phyloP scores from a whole-genome alignment of 1,139 yeast species.

The Debaryomyces robertsiae region DNA sequence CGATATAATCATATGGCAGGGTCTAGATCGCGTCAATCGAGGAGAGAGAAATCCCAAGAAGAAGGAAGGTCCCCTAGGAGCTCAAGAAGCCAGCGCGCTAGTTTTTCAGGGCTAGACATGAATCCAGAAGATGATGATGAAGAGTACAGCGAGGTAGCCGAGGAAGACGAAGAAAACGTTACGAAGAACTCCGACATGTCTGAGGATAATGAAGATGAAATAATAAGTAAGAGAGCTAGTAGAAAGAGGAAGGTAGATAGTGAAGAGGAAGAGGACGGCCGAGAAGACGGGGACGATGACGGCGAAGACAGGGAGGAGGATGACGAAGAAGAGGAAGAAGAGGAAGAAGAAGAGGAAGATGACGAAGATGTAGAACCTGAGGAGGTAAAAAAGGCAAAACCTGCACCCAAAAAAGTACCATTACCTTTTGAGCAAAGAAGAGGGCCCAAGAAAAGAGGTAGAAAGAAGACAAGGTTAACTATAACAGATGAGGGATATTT shows the following conservation, averaged over 20 bases:
- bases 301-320: constrained; percentile 26
- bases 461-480: constrained; percentile 44
- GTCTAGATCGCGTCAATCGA: constrained; percentile 13
- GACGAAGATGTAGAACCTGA: constrained; percentile 22
- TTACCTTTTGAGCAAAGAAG: constrained; percentile 16
- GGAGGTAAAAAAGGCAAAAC: constrained; percentile 19
- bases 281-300: constrained; percentile 22
- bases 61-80: constrained; percentile 21
- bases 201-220: constrained; percentile 15
- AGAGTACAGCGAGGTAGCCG: constrained; percentile 25
- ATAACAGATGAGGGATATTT: constrained; percentile 42
- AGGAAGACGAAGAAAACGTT: constrained; percentile 19
- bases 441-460: constrained; percentile 47
- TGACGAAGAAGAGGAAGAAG: constrained; percentile 29
- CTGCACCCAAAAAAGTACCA: constrained; percentile 14
- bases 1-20: constrained; percentile 6
- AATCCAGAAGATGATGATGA: constrained; percentile 29
- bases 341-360: constrained; percentile 25
- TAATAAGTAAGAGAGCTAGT: constrained; percentile 19
- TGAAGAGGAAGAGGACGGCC: constrained; percentile 23
- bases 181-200: constrained; percentile 20
- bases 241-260: constrained; percentile 13
- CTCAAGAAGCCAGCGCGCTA: constrained; percentile 22
- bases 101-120: constrained; percentile 33
- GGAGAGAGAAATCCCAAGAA: constrained; percentile 16